phyloP scores from a whole-genome alignment of 176 grass and related monocot genomes.

The Oropetium thomaeum region DNA sequence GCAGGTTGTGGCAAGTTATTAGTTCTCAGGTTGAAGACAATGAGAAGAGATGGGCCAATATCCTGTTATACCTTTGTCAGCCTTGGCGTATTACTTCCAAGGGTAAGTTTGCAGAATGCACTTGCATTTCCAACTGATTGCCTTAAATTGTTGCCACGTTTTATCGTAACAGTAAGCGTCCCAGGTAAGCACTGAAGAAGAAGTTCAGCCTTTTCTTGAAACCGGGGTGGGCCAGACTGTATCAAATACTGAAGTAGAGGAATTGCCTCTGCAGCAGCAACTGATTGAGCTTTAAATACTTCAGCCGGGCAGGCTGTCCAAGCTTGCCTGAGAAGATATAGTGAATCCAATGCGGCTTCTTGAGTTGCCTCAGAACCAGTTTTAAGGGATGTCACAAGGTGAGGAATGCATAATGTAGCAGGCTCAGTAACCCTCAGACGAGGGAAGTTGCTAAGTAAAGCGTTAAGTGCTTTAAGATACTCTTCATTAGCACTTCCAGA shows the following conservation, averaged over 20 bases:
- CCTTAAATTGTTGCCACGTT: constrained; percentile 85
- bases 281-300: constrained; percentile 97
- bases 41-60: constrained; percentile 4
- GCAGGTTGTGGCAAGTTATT: constrained; percentile 1
- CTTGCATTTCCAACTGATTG: constrained; percentile 98
- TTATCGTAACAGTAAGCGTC: constrained; percentile 95
- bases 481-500: constrained; percentile 94
- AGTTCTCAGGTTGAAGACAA: background rate
- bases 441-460: constrained; percentile 94
- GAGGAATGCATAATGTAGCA: constrained; percentile 87
- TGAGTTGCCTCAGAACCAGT: constrained; percentile 95
- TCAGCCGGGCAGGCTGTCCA: constrained; percentile 91
- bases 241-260: constrained; percentile 98
- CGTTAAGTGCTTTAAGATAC: constrained; percentile 94
- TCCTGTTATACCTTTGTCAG: constrained; percentile 72
- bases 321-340: constrained; percentile 96
- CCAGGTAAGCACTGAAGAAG: constrained; percentile 97
- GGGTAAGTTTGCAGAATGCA: constrained; percentile 95
- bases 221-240: constrained; percentile 94
- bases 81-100: constrained; percentile 89
- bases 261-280: constrained; percentile 94
- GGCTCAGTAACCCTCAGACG: constrained; percentile 94
- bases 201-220: constrained; percentile 95
- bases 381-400: constrained; percentile 95
- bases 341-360: constrained; percentile 94